Base-by-base conservation (phyloP, 768 basidiomycete genomes). In the Leccinum fibrillosum region DNA sequence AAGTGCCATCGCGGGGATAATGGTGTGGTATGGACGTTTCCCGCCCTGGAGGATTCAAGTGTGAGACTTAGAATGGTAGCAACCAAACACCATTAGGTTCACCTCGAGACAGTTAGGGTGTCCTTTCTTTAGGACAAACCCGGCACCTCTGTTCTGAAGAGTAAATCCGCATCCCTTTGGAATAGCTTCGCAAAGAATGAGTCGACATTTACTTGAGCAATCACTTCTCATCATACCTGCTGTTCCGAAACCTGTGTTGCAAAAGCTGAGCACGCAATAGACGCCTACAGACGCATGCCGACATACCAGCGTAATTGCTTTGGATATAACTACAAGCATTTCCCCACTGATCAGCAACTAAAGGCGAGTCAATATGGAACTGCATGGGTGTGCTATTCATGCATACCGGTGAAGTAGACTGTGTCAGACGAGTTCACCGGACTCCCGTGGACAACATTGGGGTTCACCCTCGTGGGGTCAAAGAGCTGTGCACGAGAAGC, bases 131-230 rank as follows among this genome's bases (percentile, higher is more conserved):
- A 98, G 77, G 7, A 84, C 78, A 71, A 99, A 99, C 5, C 90
- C 88, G 11, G 85, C 79, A 2, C 97, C 97, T 56, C 97, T 82
- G 72, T 97, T 97, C 74, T 99, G 97, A 13, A 99, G 80, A 0
- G 94, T 97, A 72, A 99, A 99, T 0, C 97, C 97, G 65, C 94
- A 97, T 0, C 89, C 94, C 64, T 90, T 88, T 0, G 97, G 97
- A 39, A 99, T 79, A 32, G 96, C 96, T 84, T 67, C 64, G 19
- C 23, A 12, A 48, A 57, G 11, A 11, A 15, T 69, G 28, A 64
- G 52, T 47, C 10, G 3, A 52, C 5, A 37, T 48, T n/a, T 54
- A 54, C 12, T 32, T 12, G 19, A 37, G 53, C 19, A 35, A 5
- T 39, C n/a, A 11, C 15, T 45, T 34, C 51, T 17, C 45, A 55